Evolutionary conservation across 2,329 filamentous ascomycete species (phyloP), one percentile per base, ranked within the genome.

Genomic region (Lasiodiplodia hormozganensis): DNA sequence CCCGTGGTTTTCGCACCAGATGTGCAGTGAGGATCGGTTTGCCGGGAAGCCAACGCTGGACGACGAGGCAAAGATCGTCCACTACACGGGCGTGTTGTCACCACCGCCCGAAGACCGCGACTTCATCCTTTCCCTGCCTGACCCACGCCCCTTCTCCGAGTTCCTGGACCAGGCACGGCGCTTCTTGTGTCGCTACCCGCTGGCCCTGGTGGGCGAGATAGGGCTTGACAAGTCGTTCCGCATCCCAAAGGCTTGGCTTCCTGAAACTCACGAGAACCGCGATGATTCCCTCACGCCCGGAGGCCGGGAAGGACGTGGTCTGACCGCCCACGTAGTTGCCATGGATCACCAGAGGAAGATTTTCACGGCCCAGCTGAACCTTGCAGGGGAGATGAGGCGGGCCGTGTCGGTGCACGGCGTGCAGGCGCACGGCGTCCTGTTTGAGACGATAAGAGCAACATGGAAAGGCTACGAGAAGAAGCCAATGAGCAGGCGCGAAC

Each of bases 1-100:
- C 76, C 92, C 92, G 0, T 96, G 92, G 92, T 95, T 94, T 78
- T 91, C 92, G 1, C 85, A 95, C 77, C 89, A 92, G 71, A 85
- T 96, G 73, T 93, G 89, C 75, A 86, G 90, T 74, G 88, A 92
- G 65, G 70, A 67, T 14, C 74, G 77, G 10, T 75, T 78, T 74
- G 72, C 71, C n/a, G 72, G 72, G 23, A 71, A 73, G 47, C 72
- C 74, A n/a, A 69, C 69, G 4, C 76, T 84, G 11, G 74, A 77
- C 3, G 80, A 83, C 62, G 79, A 82, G 8, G 76, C 79, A 12
- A 85, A 83, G 62, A 85, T 81, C 69, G 73, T 71, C 70, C 92
- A 95, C 78, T 94, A 94, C 75, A 81, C 84, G 67, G 81, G 85
- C n/a, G 88, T 93, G 4, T 83, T 95, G 7, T 81, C 82, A 0